Conservation (phyloP, 495 filamentous ascomycete species). For the Aspergillus indologenus region DNA sequence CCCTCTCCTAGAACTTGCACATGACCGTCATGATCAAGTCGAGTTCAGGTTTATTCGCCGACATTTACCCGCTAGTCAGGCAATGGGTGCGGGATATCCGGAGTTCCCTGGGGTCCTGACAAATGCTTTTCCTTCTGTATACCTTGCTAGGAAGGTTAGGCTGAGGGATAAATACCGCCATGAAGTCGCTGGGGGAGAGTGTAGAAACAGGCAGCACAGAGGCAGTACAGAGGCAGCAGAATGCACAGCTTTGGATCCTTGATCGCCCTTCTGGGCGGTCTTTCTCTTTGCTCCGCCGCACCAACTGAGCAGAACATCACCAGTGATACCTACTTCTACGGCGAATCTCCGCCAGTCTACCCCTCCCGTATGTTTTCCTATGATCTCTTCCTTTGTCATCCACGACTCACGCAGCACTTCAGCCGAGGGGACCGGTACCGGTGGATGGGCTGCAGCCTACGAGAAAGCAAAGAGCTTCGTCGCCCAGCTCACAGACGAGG, state of each 20-base stretch:
- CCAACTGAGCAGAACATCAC: conserved; percentile 20
- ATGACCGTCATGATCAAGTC: neutral
- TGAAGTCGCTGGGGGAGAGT: neutral
- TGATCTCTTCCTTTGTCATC: neutral
- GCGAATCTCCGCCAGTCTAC: conserved; percentile 51
- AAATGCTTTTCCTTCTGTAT: neutral
- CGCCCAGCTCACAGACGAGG: conserved; percentile 53
- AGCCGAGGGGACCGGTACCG: conserved; percentile 2
- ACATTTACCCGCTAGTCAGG: neutral
- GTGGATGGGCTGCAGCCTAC: neutral
- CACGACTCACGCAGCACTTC: neutral
- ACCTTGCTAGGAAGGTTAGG: neutral
- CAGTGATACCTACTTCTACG: conserved; percentile 46
- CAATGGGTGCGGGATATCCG: neutral
- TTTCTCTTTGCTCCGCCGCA: conserved; percentile 5
- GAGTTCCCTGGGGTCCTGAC: neutral
- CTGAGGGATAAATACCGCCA: neutral
- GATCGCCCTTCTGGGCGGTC: neutral
- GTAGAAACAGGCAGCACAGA: neutral
- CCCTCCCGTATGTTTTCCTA: conserved; percentile 38
- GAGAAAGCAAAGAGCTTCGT: conserved; percentile 52
- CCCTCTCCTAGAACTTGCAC: neutral
- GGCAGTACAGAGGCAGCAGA: neutral
- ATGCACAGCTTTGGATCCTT: neutral
- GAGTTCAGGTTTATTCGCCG: neutral